Evolutionary conservation across 202 grass and related monocot species (phyloP), one percentile per base, ranked within the genome.

Genomic region (Elaeis oleifera): DNA sequence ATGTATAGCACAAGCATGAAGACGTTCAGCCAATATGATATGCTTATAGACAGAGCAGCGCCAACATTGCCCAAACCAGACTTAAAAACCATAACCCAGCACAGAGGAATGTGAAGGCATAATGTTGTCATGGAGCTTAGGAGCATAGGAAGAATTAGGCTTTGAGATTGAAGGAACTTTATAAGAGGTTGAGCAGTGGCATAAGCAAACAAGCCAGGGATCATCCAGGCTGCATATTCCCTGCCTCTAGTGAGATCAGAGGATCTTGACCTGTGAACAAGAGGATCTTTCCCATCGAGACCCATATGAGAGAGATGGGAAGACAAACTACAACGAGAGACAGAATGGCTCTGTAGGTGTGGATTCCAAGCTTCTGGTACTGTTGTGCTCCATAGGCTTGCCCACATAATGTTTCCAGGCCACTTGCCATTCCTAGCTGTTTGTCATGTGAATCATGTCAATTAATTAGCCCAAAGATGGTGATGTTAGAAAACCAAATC

Each of bases 21-120:
- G 44, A 84, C 69, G 71, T 83, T 78, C 72, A 83, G 53, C 77
- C 77, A 84, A 67, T 80, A 74, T 54, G 73, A 83, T 18, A 88
- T 74, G 49, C 80, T 80, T 3, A 84, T 71, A 52, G 85, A 76
- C n/a, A 83, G 69, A 74, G 85, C 85, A 83, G 85, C 85, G 28
- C 85, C 85, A 71, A 70, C 70, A 74, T 80, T 88, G 54, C 73
- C 69, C 72, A 88, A 83, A 48, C 76, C 80, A 63, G 76, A 22
- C 74, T 88, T 83, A 64, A 74, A 88, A 73, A 88, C 74, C 85
- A 88, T 62, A 65, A 80, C 67, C 85, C 85, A 88, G 53, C 80
- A 88, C 44, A 88, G 72, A 59, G 79, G 80, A 67, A 88, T 71
- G 39, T 83, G 83, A 20, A 83, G 16, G 14, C 48, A 3, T 5